Evolutionary conservation across 2,329 filamentous ascomycete species (phyloP).

Genomic region (Pseudocercospora macadamiae): DNA sequence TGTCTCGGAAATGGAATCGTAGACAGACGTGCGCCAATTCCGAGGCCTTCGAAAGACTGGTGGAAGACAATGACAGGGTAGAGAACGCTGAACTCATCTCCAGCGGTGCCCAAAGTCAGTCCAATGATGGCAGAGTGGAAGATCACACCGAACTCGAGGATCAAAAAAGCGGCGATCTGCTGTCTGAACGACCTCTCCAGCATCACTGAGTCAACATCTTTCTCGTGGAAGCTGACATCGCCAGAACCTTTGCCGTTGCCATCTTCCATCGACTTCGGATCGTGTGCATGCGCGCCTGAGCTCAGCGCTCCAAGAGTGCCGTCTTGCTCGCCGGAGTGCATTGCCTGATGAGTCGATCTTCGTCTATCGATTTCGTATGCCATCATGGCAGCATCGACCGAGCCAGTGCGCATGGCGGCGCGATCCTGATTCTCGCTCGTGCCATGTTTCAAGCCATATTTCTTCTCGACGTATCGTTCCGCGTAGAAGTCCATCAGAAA

Average conservation of each 20-base stretch:
- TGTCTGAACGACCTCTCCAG: constrained; percentile 59
- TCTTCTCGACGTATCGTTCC: constrained; percentile 55
- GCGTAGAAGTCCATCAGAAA: constrained; percentile 57
- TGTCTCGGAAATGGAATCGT: constrained; percentile 73
- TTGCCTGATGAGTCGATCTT: constrained; percentile 40
- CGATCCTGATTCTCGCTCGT: constrained; percentile 22
- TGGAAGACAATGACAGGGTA: constrained; percentile 78
- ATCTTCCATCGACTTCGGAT: constrained; percentile 18
- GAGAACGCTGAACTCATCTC: constrained; percentile 61
- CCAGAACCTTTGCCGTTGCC: constrained; percentile 16
- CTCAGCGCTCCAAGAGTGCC: neutral
- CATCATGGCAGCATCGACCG: constrained; percentile 32
- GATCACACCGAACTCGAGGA: constrained; percentile 93
- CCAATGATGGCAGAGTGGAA: constrained; percentile 44
- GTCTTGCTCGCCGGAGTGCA: constrained; percentile 49
- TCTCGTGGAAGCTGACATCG: constrained; percentile 22
- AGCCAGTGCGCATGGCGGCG: constrained; percentile 16
- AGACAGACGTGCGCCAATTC: constrained; percentile 81
- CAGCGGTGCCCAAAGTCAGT: constrained; percentile 69
- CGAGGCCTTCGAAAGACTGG: constrained; percentile 90
- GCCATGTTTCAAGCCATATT: constrained; percentile 46
- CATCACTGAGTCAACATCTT: constrained; percentile 20
- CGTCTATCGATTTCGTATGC: constrained; percentile 23
- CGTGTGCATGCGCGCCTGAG: neutral
- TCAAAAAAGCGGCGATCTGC: constrained; percentile 84